Conservation (phyloP, 352 stramenopile genomes). For the Globisporangium sylvaticum region DNA sequence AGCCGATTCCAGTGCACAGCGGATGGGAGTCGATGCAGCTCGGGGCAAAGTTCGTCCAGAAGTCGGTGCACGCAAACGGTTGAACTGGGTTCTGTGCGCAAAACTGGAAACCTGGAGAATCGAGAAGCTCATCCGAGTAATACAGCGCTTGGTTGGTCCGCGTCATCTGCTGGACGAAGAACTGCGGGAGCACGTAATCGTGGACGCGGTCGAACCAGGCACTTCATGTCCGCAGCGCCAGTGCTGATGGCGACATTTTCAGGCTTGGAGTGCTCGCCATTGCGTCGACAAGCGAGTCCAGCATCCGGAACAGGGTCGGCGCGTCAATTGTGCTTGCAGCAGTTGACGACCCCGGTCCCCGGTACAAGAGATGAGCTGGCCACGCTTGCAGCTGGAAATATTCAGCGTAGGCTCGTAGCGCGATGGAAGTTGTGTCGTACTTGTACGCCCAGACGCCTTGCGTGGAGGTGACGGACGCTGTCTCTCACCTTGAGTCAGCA, state of each 20-base stretch:
- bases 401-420: conserved; percentile 16
- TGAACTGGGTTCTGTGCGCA: conserved; percentile 1
- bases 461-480: not conserved
- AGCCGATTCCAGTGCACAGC: not conserved
- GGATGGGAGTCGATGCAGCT: conserved; percentile 1
- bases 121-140: conserved; percentile 1
- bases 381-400: conserved; percentile 9
- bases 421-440: conserved; percentile 24
- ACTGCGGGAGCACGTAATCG: conserved; percentile 18
- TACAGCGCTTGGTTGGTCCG: conserved; percentile 16
- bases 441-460: conserved; percentile 20
- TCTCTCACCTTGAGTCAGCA: not conserved
- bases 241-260: not conserved
- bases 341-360: not conserved
- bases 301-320: conserved; percentile 1
- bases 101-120: conserved; percentile 2
- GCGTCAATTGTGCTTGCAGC: not conserved
- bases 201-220: conserved; percentile 18
- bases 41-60: conserved; percentile 61
- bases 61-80: conserved; percentile 32
- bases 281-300: conserved; percentile 6
- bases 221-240: conserved; percentile 5
- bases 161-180: conserved; percentile 14
- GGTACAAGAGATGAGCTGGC: conserved; percentile 18
- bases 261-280: not conserved